phyloP scores from a whole-genome alignment of 2,329 filamentous ascomycete species.

The Periconia digitata region DNA sequence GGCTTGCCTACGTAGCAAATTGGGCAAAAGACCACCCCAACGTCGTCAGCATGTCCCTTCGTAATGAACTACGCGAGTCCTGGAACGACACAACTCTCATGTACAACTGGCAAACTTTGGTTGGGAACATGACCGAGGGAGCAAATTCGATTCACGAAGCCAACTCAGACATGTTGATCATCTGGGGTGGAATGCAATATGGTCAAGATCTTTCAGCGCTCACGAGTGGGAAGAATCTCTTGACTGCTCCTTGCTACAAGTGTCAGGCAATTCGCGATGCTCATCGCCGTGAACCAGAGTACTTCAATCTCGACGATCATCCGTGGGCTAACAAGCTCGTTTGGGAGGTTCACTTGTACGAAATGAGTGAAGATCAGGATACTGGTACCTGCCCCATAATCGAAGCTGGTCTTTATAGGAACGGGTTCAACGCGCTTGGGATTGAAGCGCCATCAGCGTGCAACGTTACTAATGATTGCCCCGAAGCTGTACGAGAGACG shows the following conservation, averaged over 20 bases:
- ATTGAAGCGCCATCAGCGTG: slow-evolving; percentile 40
- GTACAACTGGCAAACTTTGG: slow-evolving; percentile 36
- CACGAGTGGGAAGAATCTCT: slow-evolving; percentile 41
- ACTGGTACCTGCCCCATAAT: slow-evolving; percentile 52
- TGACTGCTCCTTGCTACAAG: slow-evolving; percentile 44
- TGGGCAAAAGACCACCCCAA: slow-evolving; percentile 55
- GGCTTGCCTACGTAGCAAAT: slow-evolving; percentile 54
- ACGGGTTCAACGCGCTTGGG: slow-evolving; percentile 52
- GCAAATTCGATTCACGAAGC: slow-evolving; percentile 54
- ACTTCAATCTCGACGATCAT: slow-evolving; percentile 51
- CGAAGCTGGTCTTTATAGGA: slow-evolving; percentile 53
- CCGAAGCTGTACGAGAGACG: slow-evolving; percentile 35
- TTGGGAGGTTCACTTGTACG: slow-evolving; percentile 63
- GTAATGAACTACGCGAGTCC: slow-evolving; percentile 57
- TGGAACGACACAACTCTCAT: slow-evolving; percentile 28
- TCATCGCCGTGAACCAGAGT: slow-evolving; percentile 45
- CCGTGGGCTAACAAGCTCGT: slow-evolving; percentile 58
- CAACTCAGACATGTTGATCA: slow-evolving; percentile 56
- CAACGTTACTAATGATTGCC: slow-evolving; percentile 38
- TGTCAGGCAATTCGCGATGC: slow-evolving; percentile 47
- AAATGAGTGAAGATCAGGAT: slow-evolving; percentile 40
- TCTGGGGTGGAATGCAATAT: slow-evolving; percentile 58
- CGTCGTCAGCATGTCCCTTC: slow-evolving; percentile 58
- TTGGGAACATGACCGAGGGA: slow-evolving; percentile 50
- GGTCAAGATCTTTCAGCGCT: slow-evolving; percentile 54